Evolutionary conservation across 768 basidiomycete species (phyloP).

Genomic region (Epithele typhae): DNA sequence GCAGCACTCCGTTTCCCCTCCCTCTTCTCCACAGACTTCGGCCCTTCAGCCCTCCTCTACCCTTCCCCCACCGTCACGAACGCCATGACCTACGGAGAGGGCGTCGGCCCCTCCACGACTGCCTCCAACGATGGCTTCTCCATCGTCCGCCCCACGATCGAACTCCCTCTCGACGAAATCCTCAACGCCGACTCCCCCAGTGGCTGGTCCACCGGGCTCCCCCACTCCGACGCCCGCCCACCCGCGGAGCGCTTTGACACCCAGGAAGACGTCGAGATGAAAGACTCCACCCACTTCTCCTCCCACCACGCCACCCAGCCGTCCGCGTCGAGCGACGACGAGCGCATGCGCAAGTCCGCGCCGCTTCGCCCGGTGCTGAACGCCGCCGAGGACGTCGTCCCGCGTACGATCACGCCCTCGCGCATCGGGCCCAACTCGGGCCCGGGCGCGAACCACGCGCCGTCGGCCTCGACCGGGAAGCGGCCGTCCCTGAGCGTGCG

Average conservation of each 20-base stretch:
- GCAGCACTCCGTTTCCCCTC: constrained; percentile 64
- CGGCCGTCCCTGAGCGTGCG: constrained; percentile 61
- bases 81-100: constrained; percentile 76
- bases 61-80: constrained; percentile 64
- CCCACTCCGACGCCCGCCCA: constrained; percentile 13
- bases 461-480: constrained; percentile 23
- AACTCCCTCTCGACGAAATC: constrained; percentile 82
- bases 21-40: constrained; percentile 71
- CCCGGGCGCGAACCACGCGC: constrained; percentile 35
- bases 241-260: constrained; percentile 16
- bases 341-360: constrained; percentile 28
- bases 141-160: constrained; percentile 76
- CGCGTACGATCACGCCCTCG: constrained; percentile 54
- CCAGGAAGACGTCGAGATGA: constrained; percentile 30
- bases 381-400: constrained; percentile 36
- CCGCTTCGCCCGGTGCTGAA: constrained; percentile 34
- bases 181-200: constrained; percentile 44
- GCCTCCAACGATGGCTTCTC: constrained; percentile 49
- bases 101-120: constrained; percentile 40
- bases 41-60: constrained; percentile 70
- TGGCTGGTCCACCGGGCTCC: constrained; percentile 23
- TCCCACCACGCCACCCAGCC: constrained; percentile 10
- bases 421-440: constrained; percentile 53
- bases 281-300: constrained; percentile 20
- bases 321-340: constrained; percentile 21